phyloP scores from a whole-genome alignment of 805 yeast genomes.

The Wickerhamiella shivajii region DNA sequence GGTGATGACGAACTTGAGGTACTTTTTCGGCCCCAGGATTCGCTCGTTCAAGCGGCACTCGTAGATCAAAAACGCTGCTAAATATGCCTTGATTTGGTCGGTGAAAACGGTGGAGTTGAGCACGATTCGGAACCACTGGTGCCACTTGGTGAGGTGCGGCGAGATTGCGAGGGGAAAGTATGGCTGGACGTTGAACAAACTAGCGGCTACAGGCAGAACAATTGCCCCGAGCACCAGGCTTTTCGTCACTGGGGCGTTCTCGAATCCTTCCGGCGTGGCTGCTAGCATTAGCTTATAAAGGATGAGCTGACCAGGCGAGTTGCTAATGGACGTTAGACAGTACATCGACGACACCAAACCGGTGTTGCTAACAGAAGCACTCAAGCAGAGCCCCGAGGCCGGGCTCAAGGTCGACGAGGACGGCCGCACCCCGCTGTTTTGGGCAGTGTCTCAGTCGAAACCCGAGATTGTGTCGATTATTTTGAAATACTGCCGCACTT shows the following conservation, averaged over 20 bases:
- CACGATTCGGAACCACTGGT: slow-evolving; percentile 9
- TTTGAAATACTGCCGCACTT: slow-evolving; percentile 25
- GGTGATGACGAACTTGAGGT: slow-evolving; percentile 13
- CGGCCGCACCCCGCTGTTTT: slow-evolving; percentile 67
- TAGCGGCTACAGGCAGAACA: slow-evolving; percentile 2
- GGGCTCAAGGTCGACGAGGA: slow-evolving; percentile 40
- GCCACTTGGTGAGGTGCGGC: slow-evolving; percentile 9
- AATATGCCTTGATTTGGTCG: slow-evolving; percentile 5
- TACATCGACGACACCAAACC: slow-evolving; percentile 5
- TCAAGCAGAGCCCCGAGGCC: not conserved
- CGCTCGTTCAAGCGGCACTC: slow-evolving; percentile 10
- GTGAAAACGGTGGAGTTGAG: slow-evolving; percentile 8
- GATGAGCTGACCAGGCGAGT: not conserved
- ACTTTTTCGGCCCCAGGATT: slow-evolving; percentile 7
- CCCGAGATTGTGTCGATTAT: slow-evolving; percentile 36
- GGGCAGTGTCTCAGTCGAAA: slow-evolving; percentile 66
- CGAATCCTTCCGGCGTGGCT: slow-evolving; percentile 8
- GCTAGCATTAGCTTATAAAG: slow-evolving; percentile 2
- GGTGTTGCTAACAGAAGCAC: not conserved
- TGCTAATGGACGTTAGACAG: not conserved
- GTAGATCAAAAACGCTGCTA: slow-evolving; percentile 8
- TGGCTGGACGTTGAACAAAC: slow-evolving; percentile 5
- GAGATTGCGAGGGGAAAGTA: slow-evolving; percentile 1
- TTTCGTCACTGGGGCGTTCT: slow-evolving; percentile 4
- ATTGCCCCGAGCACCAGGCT: slow-evolving; percentile 1